Evolutionary conservation across 768 basidiomycete genomes (phyloP).

Genomic region (Lyophyllum shimeji): DNA sequence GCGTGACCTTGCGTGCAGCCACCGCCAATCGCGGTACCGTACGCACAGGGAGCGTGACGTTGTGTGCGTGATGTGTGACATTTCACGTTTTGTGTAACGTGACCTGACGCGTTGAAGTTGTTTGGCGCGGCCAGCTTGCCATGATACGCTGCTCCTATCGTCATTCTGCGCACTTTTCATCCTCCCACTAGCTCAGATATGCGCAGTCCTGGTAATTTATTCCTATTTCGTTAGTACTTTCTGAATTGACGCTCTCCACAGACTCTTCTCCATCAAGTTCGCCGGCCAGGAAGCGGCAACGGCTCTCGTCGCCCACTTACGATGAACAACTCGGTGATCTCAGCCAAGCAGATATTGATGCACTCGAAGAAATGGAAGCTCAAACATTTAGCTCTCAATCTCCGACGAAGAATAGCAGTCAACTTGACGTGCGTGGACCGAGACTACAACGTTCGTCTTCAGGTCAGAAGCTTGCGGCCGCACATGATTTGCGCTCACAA

Average conservation of each 20-base stretch:
- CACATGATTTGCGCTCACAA: neutral
- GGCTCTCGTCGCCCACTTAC: slow-evolving; percentile 67
- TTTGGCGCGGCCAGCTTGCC: neutral
- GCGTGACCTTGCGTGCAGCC: neutral
- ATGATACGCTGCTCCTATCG: too few species aligned
- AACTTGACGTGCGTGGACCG: neutral
- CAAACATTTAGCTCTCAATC: slow-evolving; percentile 26
- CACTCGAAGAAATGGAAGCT: slow-evolving; percentile 53
- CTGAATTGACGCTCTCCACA: neutral
- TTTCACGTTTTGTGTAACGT: slow-evolving; percentile 19
- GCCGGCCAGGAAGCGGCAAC: slow-evolving; percentile 55
- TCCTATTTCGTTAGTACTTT: too few species aligned
- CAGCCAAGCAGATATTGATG: slow-evolving; percentile 55
- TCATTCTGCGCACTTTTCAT: neutral
- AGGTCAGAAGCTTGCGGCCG: slow-evolving; percentile 6
- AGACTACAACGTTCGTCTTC: neutral
- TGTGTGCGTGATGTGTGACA: slow-evolving; percentile 11
- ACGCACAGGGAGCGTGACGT: neutral
- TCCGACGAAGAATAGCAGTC: slow-evolving; percentile 6
- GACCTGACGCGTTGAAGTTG: slow-evolving; percentile 24
- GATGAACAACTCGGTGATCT: slow-evolving; percentile 51
- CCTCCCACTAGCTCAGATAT: neutral
- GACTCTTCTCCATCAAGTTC: slow-evolving; percentile 35
- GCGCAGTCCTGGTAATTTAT: slow-evolving; percentile 7
- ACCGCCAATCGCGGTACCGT: too few species aligned